Base-by-base conservation (phyloP, 805 yeast genomes). In the Candida suzukii region DNA sequence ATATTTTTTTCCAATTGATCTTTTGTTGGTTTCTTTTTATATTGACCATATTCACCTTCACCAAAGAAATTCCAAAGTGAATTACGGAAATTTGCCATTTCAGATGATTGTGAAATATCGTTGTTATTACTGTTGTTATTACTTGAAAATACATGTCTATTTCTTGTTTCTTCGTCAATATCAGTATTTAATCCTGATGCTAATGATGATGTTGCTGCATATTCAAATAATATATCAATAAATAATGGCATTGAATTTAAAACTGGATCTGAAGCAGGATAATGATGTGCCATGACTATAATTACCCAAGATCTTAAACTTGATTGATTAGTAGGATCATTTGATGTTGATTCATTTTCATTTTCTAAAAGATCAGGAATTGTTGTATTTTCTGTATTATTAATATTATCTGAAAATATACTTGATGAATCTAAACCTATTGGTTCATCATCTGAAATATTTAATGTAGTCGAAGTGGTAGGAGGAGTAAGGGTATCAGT, bases 211-310 rank as follows among this genome's bases (percentile, higher is more conserved):
- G 10, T 22, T 16, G 30, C 14, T 3, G 43, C 43, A 16, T 41
- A 43, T 19, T 42, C 45, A n/a, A 35, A 30, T 7, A 56, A 38
- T 20, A 51, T 38, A 19, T 48, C 51, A 39, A 56, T 51, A 33
- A 55, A 53, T 25, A 49, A 28, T 13, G 59, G 53, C 56, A 78
- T 58, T 37, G 77, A 61, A 27, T 62, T 66, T 42, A 77, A 73
- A 12, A 76, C 60, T 1, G 70, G 62, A 38, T 56, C 60, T 12
- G 41, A 39, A 1, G 49, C 36, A 3, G 73, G 67, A 47, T 74
- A 78, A 13, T 71, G 58, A 32, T 79, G 80, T 0, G 83, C 83
- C 61, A 76, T 68, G 8, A 78, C 80, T 39, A 75, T 74, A 20
- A 78, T 74, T n/a, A 77, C 69, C 84, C 83, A 78, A 1, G 79